Evolutionary conservation across 495 filamentous ascomycete species (phyloP), one percentile per base, ranked within the genome.

Genomic region (Lichenothelia convexa): DNA sequence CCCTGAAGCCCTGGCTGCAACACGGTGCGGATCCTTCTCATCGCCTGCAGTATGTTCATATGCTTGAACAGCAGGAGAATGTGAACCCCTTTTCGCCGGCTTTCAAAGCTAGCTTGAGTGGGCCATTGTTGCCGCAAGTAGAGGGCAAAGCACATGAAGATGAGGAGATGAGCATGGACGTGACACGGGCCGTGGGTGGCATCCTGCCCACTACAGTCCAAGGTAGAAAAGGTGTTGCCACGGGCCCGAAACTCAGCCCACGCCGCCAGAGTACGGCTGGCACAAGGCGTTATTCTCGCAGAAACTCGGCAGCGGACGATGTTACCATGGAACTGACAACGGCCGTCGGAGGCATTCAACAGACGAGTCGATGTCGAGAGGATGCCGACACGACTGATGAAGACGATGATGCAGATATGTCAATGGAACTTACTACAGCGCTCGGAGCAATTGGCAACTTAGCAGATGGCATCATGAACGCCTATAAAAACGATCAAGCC

Each of bases 361-460:
- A 34, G 19, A 53, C 40, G 23, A 46, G 32, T 4, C 46, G 29
- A 27, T 26, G 26, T 6, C 42, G 43, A 33, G 37, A 46, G 32
- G 45, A 20, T 32, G 52, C 51, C 37, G 42, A 38, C 27, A 39
- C 45, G 21, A 19, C 58, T 38, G 68, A 63, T 17, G 73, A 84
- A 24, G 42, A 38, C 18, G 42, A 41, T 30, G 63, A 71, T 29
- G 73, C 76, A 50, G 78, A 77, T 34, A 68, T 87, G 63, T 78
- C 78, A 2, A 85, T 85, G 79, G 81, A 85, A 40, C 67, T 87
- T 35, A 91, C 80, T 0, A 69, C 72, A 24, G 75, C 72, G 0
- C 57, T 86, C 38, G 80, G 80, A 5, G 72, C 70, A 34, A 61
- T 85, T 20, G 19, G 31, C 31, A 9, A 18, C n/a, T 18, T 8